phyloP scores from a whole-genome alignment of 2,329 filamentous ascomycete species.

The Fusarium cicatricum region DNA sequence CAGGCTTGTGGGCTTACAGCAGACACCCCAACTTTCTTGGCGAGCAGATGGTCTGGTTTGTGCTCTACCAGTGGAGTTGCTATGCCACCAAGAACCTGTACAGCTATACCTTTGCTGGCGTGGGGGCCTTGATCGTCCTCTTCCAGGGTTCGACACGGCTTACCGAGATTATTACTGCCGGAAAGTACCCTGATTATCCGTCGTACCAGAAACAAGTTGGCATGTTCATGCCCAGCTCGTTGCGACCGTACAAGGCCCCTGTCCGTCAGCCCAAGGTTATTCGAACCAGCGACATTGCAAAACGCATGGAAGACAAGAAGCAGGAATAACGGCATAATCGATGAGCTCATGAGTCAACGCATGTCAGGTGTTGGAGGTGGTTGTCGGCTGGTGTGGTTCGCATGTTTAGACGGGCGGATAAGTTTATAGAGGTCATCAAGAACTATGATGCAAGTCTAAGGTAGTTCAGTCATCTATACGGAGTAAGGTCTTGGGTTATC shows the following conservation, averaged over 20 bases:
- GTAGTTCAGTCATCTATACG: constrained; percentile 30
- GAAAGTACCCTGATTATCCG: constrained; percentile 89
- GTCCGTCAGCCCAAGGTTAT: constrained; percentile 55
- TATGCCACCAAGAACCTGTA: constrained; percentile 73
- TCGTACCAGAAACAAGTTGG: constrained; percentile 85
- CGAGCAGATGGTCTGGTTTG: constrained; percentile 90
- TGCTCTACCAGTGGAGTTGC: constrained; percentile 88
- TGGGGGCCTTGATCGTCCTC: constrained; percentile 74
- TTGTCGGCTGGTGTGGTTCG: neutral
- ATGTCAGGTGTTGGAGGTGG: neutral
- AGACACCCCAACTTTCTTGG: constrained; percentile 95
- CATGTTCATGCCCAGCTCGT: constrained; percentile 76
- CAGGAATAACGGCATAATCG: constrained; percentile 20
- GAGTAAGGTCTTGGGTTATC: constrained; percentile 21
- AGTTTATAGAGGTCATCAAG: neutral
- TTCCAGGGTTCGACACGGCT: constrained; percentile 92
- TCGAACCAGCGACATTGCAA: constrained; percentile 59
- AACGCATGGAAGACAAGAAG: constrained; percentile 53
- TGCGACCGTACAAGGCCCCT: constrained; percentile 54
- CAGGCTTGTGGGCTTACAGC: constrained; percentile 86
- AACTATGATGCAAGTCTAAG: neutral
- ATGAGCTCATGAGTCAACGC: neutral
- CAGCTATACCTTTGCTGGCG: constrained; percentile 81
- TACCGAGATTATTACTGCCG: constrained; percentile 80
- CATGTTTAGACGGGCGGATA: neutral